phyloP scores from a whole-genome alignment of 176 grass and related monocot genomes.

The Sorghum bicolor region DNA sequence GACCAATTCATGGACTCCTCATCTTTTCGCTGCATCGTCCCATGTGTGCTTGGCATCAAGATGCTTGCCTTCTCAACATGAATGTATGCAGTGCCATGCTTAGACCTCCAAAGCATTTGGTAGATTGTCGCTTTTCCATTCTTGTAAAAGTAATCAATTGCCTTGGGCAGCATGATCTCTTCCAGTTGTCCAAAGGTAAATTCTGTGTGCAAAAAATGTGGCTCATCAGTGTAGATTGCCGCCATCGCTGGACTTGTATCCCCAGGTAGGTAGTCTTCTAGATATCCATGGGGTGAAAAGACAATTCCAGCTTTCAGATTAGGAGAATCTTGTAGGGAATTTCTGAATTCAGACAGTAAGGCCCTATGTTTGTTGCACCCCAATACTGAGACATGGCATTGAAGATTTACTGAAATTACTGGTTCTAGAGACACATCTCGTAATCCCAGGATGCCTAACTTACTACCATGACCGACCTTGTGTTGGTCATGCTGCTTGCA shows the following conservation, averaged over 20 bases:
- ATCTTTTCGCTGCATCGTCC: neutral
- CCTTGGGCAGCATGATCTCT: neutral
- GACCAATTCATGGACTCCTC: neutral
- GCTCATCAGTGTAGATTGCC: neutral
- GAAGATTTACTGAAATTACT: neutral
- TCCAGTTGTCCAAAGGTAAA: neutral
- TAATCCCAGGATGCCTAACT: neutral
- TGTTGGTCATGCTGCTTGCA: too few species aligned
- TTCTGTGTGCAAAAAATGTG: neutral
- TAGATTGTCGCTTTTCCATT: neutral
- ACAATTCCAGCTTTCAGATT: neutral
- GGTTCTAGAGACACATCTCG: neutral
- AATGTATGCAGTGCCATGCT: neutral
- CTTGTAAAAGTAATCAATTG: neutral
- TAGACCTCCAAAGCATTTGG: conserved; percentile 11
- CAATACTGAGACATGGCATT: neutral
- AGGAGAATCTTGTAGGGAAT: neutral
- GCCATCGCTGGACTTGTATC: neutral
- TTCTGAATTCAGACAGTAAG: neutral
- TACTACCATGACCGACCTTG: neutral
- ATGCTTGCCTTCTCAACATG: neutral
- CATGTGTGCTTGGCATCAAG: neutral
- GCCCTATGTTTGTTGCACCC: neutral
- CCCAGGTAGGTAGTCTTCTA: neutral
- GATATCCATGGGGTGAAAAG: neutral